Evolutionary conservation across 805 yeast genomes (phyloP).

Genomic region (Pichia rugopelliculosa): DNA sequence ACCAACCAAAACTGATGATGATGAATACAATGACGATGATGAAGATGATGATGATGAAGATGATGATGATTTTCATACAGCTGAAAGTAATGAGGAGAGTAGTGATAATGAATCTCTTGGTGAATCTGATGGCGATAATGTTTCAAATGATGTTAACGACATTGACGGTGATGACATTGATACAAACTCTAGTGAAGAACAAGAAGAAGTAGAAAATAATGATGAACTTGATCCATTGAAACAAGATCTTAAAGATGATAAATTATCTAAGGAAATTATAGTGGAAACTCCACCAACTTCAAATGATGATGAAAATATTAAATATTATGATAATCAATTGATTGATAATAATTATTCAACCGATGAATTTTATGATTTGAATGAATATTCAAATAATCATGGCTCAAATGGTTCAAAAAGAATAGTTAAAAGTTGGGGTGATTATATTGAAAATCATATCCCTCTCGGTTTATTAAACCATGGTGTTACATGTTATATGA

Average conservation of each 20-base stretch:
- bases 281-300: slow-evolving; percentile 15
- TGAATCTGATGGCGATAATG: slow-evolving; percentile 1
- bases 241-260: slow-evolving; percentile 24
- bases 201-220: slow-evolving; percentile 23
- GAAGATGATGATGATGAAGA: slow-evolving; percentile 8
- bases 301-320: slow-evolving; percentile 21
- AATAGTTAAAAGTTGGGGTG: slow-evolving; percentile 69
- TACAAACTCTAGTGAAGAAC: slow-evolving; percentile 13
- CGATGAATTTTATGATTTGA: slow-evolving; percentile 46
- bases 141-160: slow-evolving; percentile 20
- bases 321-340: slow-evolving; percentile 18
- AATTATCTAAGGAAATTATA: slow-evolving; percentile 20
- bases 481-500: slow-evolving; percentile 96
- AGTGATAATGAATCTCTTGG: background rate
- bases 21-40: slow-evolving; percentile 2
- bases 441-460: slow-evolving; percentile 40
- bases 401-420: slow-evolving; percentile 57
- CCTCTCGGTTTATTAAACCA: slow-evolving; percentile 75
- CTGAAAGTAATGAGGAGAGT: slow-evolving; percentile 2
- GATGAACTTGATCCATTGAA: slow-evolving; percentile 21
- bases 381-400: slow-evolving; percentile 49
- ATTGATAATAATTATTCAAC: slow-evolving; percentile 18
- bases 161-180: background rate
- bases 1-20: background rate
- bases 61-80: slow-evolving; percentile 24